Conservation (phyloP, 2,329 filamentous ascomycete species). For the Aureobasidium sp. region DNA sequence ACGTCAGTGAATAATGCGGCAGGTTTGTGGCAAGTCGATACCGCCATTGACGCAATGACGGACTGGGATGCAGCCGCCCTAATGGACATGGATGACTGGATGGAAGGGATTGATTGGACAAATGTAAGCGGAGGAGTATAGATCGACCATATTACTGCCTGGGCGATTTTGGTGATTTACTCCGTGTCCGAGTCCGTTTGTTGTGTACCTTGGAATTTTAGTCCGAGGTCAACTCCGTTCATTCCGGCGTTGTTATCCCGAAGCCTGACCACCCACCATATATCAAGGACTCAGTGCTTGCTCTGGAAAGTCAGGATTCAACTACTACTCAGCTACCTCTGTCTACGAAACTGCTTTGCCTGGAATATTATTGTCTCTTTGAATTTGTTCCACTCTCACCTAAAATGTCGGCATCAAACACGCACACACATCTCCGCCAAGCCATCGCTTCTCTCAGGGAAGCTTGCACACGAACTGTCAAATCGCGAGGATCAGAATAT, state of each 20-base stretch:
- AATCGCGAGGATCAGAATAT: not conserved
- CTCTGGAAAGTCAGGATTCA: too few relatives aligned
- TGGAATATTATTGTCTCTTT: not conserved
- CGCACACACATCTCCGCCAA: not conserved
- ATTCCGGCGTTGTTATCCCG: not conserved
- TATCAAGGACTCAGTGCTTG: not conserved
- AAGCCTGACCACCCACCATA: not conserved
- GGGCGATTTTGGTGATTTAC: not conserved
- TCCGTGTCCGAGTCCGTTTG: not conserved
- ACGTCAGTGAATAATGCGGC: not conserved
- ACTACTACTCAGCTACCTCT: not conserved
- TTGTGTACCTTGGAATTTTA: not conserved
- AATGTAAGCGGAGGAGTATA: not conserved
- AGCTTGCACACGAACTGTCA: not conserved
- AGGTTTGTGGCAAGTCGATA: not conserved
- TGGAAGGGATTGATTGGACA: not conserved
- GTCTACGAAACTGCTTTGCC: too few relatives aligned
- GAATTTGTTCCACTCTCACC: not conserved
- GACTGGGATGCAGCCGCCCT: not conserved
- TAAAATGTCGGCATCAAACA: not conserved
- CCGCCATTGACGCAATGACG: not conserved
- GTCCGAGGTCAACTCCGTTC: not conserved
- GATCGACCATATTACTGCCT: not conserved
- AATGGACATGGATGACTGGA: not conserved
- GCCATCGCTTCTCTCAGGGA: not conserved